Conservation (phyloP, 371 early-diverging fungal species). For the Apophysomyces trapeziformis region DNA sequence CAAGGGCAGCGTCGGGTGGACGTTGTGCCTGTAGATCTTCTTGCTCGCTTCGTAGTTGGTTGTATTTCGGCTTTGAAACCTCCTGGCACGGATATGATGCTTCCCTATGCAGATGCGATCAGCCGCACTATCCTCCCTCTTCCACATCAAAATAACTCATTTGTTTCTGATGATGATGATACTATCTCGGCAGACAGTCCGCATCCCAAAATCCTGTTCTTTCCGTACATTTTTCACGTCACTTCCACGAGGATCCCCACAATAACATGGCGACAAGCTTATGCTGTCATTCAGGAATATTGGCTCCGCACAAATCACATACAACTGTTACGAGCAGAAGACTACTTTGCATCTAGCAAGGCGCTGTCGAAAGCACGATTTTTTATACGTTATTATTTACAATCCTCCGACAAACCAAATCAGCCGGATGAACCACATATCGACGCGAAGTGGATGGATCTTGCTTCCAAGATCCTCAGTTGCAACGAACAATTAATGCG, state of each 20-base stretch:
- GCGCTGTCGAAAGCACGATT: constrained; percentile 31
- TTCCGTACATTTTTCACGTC: constrained; percentile 31
- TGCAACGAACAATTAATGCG: neutral
- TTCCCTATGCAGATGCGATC: constrained; percentile 20
- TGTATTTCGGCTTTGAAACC: constrained; percentile 21
- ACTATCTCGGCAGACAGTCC: neutral
- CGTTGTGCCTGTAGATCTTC: constrained; percentile 48
- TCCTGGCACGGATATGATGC: constrained; percentile 22
- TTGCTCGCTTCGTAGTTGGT: constrained; percentile 25
- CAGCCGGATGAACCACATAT: neutral
- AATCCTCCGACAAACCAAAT: constrained; percentile 13
- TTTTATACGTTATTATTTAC: constrained; percentile 33
- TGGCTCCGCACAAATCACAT: constrained; percentile 29
- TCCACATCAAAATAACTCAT: neutral
- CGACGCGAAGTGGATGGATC: constrained; percentile 26
- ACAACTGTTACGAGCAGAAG: constrained; percentile 18
- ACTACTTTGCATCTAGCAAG: constrained; percentile 28
- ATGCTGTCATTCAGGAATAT: constrained; percentile 30
- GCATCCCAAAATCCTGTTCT: constrained; percentile 10
- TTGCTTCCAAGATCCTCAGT: constrained; percentile 30
- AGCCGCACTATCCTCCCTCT: constrained; percentile 3
- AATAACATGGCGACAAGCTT: constrained; percentile 29
- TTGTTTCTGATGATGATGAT: neutral
- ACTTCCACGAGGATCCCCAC: constrained; percentile 12
- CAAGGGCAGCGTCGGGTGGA: constrained; percentile 27